A percentile compares a stretch with the other conserved stretches of the same genome.
Conservation (phyloP, 441 rosid genomes). For the Theobroma grandiflorum region DNA sequence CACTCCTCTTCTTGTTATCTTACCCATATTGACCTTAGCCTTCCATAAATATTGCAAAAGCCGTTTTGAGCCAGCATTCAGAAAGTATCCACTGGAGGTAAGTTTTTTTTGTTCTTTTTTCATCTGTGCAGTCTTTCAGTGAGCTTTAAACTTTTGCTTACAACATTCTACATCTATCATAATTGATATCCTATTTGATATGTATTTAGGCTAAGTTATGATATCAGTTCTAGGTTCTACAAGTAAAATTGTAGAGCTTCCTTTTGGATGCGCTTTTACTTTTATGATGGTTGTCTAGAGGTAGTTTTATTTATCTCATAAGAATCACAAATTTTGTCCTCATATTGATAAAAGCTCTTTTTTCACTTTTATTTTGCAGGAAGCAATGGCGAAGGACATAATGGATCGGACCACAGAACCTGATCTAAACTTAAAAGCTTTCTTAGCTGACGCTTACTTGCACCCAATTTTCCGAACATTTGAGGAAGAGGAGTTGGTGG, state of each 20-base stretch:
- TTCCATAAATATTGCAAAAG: slow-evolving; percentile 93
- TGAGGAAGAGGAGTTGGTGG: slow-evolving; percentile 47
- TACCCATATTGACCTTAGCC: slow-evolving; percentile 81
- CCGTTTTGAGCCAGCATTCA: slow-evolving; percentile 93
- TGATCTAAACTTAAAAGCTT: slow-evolving; percentile 64
- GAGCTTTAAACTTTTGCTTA: background rate
- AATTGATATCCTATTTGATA: background rate
- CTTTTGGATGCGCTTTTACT: background rate
- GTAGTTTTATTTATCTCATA: background rate
- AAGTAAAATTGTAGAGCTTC: background rate
- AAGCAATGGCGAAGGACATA: slow-evolving; percentile 89
- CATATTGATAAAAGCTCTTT: slow-evolving; percentile 13
- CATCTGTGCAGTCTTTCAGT: background rate
- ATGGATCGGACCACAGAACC: slow-evolving; percentile 65
- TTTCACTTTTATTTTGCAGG: slow-evolving; percentile 52
- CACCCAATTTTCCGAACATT: slow-evolving; percentile 92
- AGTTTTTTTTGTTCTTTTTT: background rate
- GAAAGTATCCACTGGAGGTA: slow-evolving; percentile 92
- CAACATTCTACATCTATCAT: background rate
- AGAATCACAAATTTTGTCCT: background rate
- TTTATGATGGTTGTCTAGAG: background rate
- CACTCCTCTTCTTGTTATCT: slow-evolving; percentile 79
- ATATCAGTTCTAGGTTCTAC: background rate
- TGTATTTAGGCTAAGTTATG: background rate
- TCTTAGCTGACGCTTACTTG: slow-evolving; percentile 87